Percentiles rank a stretch among this genome's conserved stretches.
phyloP scores from a whole-genome alignment of 495 filamentous ascomycete genomes.

The Aspergillus conjunctus region DNA sequence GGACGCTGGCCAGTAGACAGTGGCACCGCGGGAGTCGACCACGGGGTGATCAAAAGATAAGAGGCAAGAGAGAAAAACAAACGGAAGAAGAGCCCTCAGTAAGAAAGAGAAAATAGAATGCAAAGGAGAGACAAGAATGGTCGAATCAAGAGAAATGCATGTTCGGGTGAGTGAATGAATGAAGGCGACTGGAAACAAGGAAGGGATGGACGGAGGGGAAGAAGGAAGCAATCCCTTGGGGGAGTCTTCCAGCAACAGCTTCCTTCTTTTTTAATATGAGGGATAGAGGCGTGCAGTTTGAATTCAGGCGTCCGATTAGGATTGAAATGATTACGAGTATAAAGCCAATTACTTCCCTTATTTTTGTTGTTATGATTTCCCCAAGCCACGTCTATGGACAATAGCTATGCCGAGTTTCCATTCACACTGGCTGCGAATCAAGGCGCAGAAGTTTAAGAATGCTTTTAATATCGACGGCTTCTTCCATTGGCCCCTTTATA shows the following conservation, averaged over 20 bases:
- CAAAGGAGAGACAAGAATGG: slow-evolving; percentile 22
- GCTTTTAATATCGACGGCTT: slow-evolving; percentile 7
- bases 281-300: neutral
- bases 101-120: slow-evolving; percentile 6
- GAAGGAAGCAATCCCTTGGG: neutral
- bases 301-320: neutral
- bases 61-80: neutral
- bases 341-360: neutral
- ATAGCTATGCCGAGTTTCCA: neutral
- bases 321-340: neutral
- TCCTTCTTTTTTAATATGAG: neutral
- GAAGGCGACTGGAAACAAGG: slow-evolving; percentile 5
- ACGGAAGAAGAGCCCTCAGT: neutral
- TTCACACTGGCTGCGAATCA: neutral
- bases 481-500: slow-evolving; percentile 11
- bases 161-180: slow-evolving; percentile 6
- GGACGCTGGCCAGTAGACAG: neutral
- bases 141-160: slow-evolving; percentile 3
- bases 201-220: slow-evolving; percentile 14
- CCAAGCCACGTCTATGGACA: neutral
- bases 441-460: slow-evolving; percentile 15
- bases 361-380: neutral
- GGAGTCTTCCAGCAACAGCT: neutral
- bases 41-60: too few relatives aligned
- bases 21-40: too few relatives aligned